Base-by-base conservation (phyloP, 2,329 filamentous ascomycete genomes). In the Aspergillus sp. region DNA sequence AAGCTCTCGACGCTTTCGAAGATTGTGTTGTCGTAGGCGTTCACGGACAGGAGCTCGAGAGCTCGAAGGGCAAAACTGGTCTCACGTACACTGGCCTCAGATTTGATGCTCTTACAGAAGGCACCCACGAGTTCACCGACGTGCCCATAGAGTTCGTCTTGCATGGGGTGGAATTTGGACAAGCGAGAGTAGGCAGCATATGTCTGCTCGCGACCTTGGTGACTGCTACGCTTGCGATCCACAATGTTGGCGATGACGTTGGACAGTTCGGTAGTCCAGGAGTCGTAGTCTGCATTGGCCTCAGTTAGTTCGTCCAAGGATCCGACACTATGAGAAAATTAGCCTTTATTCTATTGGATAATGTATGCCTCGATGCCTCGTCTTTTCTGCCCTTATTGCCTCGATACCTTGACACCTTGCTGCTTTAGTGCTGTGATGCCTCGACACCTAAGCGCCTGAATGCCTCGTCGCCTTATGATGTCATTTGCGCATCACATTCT, bases 201-300 rank as follows among this genome's bases (percentile, higher is more conserved):
- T 29, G 76, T 77, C 36, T 79, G 73, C 57, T 88, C 84, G 44
- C 88, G 80, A 26, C 81, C 80, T 52, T 86, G 79, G 27, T 77
- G 79, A 54, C 82, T 88, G 66, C 83, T 88, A 54, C 84, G 81
- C 74, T 94, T 94, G 57, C 86, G 82, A 56, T 86, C 81, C 46
- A 84, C 74, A 29, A 94, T 78, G 55, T 86, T 81, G 42, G 83
- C 75, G 52, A 94, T 81, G 48, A 83, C 79, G 51, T 82, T 77
- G 29, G 76, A 72, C 32, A 90, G 69, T 47, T 80, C 76, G 10
- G 78, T 69, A 41, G 81, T 77, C 78, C 85, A 86, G 19, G 72
- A 71, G 28, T 76, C 75, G 42, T 74, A 68, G 8, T 75, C 71
- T 6, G 77, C 75, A 44, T 80, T 78, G n/a, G 74, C 73, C 39